Base-by-base conservation (phyloP, 805 yeast genomes). In the Myxozyma sirexii region DNA sequence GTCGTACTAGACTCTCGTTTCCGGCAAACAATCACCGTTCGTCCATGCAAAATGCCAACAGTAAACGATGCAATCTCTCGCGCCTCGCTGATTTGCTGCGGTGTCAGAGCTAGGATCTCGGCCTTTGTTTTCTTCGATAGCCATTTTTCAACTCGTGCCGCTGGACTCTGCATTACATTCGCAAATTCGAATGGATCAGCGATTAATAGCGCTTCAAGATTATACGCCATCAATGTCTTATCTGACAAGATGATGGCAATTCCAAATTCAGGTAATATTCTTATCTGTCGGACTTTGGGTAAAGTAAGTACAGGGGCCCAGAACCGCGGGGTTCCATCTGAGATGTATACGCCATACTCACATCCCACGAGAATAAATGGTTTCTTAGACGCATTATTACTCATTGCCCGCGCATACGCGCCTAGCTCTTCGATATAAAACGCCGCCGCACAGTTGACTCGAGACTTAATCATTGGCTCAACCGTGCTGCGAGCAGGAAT, bases 281-380 rank as follows among this genome's bases (percentile, higher is more conserved):
- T 81, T 51, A 92, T 72, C 67, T 84, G 86, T 3, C 81, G 76
- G 12, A 87, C 83, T 54, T 79, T 80, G 4, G 74, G 57, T 35
- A 84, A 71, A 62, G 81, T 79, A 46, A 86, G 70, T 4, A 88
- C 81, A 57, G 82, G 76, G 56, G 76, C 80, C 94, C 96, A 88
- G 1, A 45, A 52, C 1, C 69, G 64, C n/a, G 64, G 60, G n/a
- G 66, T 54, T 3, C 68, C 62, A n/a, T 69, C 68, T 10, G 79
- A 71, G 63, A 88, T 72, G 65, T 80, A 87, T 1, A 90, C 72
- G 0, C 97, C 96, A 54, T 77, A 73, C 1, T 79, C 79, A 2
- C 87, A 76, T 0, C 94, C 96, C 21, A 86, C 69, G 1, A 88
- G 71, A 43, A 78, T 71, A 60, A 26, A 46, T 29, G 53, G 39